These are phyloP conservation scores for Adansonia rubrostipa DNA, from an alignment of 441 rosid genomes.

Conservation along the genomic window DNA sequence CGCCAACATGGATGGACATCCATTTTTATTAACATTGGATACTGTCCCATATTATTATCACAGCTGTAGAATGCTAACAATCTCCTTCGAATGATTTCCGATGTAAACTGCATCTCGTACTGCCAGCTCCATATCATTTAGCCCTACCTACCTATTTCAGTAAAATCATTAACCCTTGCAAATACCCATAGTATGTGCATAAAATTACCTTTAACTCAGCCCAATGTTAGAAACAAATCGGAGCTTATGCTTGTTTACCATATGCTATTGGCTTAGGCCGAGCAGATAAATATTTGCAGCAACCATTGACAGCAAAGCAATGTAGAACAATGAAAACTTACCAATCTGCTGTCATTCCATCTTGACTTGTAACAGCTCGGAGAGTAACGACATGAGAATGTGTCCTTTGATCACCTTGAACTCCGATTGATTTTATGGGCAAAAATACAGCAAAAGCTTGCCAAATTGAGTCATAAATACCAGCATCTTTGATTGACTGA, in stretches of 20 bases:
- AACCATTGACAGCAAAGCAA: conserved; percentile 3
- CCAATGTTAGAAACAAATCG: background rate
- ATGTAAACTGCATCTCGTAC: background rate
- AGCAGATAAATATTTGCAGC: background rate
- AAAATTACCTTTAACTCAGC: background rate
- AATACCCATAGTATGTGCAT: background rate
- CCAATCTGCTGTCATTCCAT: conserved; percentile 99
- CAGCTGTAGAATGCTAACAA: background rate
- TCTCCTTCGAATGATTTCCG: background rate
- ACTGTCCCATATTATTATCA: background rate
- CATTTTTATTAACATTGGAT: background rate
- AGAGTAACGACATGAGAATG: conserved; percentile 97
- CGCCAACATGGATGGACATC: background rate
- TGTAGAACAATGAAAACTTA: conserved; percentile 33
- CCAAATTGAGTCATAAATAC: conserved; percentile 89
- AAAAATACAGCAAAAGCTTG: conserved; percentile 98
- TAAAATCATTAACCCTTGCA: conserved; percentile 22
- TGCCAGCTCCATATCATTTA: background rate
- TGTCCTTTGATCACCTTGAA: conserved; percentile 97
- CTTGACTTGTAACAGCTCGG: conserved; percentile 95
- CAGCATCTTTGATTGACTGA: conserved; percentile 93
- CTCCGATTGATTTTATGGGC: conserved; percentile 90
- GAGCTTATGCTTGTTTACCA: background rate
- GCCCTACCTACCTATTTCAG: background rate
- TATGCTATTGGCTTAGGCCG: background rate